phyloP scores from a whole-genome alignment of 176 grass and related monocot genomes.

The Puya raimondii region DNA sequence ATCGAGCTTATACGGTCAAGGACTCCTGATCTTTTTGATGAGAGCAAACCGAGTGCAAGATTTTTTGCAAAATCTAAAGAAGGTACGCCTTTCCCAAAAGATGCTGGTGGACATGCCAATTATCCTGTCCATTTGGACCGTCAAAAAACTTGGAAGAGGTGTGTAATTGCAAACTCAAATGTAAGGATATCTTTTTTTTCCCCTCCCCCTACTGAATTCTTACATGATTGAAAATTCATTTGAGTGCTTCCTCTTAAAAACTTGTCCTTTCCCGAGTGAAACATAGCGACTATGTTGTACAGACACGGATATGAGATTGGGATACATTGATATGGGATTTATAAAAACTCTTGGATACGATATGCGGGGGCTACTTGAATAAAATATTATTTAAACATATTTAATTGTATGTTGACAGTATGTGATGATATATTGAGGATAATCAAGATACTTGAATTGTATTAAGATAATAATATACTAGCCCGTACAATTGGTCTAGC shows the following conservation, averaged over 20 bases:
- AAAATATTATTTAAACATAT: neutral
- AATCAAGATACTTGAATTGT: too few relatives aligned
- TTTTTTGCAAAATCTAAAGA: slow-evolving; percentile 26
- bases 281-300: too few relatives aligned
- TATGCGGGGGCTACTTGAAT: too few relatives aligned
- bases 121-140: neutral
- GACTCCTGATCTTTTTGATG: slow-evolving; percentile 29
- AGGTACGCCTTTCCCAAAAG: slow-evolving; percentile 15
- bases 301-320: too few relatives aligned
- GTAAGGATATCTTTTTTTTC: slow-evolving; percentile 29
- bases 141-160: slow-evolving; percentile 14
- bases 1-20: slow-evolving; percentile 39
- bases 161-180: slow-evolving; percentile 17
- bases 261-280: too few relatives aligned
- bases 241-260: too few relatives aligned
- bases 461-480: too few relatives aligned
- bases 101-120: neutral
- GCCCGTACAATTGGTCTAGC: too few relatives aligned
- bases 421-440: too few relatives aligned
- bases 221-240: neutral
- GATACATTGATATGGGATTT: too few relatives aligned
- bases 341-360: too few relatives aligned
- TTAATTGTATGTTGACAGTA: neutral
- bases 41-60: slow-evolving; percentile 17
- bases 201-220: neutral